phyloP scores from a whole-genome alignment of 345 rosid genomes.

The Lumnitzera littorea region DNA sequence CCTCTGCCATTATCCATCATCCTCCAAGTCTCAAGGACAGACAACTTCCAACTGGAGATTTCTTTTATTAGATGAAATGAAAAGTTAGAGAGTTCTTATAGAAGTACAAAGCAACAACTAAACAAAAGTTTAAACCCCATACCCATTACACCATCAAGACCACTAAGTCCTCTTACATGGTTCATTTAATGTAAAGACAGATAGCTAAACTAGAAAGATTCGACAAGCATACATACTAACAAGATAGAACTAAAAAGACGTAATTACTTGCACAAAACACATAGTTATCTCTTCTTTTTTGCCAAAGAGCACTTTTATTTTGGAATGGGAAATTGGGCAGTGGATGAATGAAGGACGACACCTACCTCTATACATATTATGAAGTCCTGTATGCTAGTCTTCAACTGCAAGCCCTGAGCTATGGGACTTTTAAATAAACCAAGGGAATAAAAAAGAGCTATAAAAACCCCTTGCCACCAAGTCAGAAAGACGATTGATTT shows the following conservation, averaged over 20 bases:
- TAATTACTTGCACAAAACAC: not conserved
- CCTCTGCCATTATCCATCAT: too few relatives aligned
- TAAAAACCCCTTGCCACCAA: slow-evolving; percentile 99
- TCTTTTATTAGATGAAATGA: too few relatives aligned
- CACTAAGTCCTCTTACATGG: too few relatives aligned
- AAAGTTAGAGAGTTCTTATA: too few relatives aligned
- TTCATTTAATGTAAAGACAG: too few relatives aligned
- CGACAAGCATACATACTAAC: too few relatives aligned
- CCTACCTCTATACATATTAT: slow-evolving; percentile 96
- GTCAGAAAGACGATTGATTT: slow-evolving; percentile 96
- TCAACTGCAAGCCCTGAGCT: slow-evolving; percentile 77
- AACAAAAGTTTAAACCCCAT: too few relatives aligned
- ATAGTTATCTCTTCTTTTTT: slow-evolving; percentile 1
- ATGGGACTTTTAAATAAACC: slow-evolving; percentile 80
- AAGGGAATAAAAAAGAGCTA: slow-evolving; percentile 74
- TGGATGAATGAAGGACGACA: slow-evolving; percentile 15
- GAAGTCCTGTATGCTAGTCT: slow-evolving; percentile 95
- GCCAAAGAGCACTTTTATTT: not conserved
- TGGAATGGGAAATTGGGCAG: slow-evolving; percentile 4
- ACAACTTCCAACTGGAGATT: too few relatives aligned
- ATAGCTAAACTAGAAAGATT: too few relatives aligned
- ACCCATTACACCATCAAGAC: too few relatives aligned
- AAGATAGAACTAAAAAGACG: not conserved
- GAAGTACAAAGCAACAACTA: too few relatives aligned
- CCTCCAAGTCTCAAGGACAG: too few relatives aligned